Conservation (phyloP, 2,329 filamentous ascomycete genomes). For the Alternaria arborescens region DNA sequence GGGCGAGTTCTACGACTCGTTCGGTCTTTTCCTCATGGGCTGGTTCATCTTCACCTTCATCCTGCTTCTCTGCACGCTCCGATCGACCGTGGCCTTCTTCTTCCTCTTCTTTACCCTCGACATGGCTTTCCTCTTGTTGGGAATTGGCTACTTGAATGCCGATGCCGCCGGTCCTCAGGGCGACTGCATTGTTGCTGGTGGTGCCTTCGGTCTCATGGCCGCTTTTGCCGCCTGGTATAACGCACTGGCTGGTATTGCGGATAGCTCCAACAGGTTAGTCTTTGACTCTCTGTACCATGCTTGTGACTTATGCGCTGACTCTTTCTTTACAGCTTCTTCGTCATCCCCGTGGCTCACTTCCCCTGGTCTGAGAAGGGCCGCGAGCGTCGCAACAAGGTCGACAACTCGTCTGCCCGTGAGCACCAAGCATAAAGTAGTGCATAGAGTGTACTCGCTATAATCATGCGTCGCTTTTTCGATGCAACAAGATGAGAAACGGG, state of each 20-base stretch:
- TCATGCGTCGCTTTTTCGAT: not conserved
- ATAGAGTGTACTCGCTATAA: not conserved
- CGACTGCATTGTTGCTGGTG: conserved; percentile 60
- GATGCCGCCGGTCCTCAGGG: conserved; percentile 52
- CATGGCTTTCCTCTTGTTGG: conserved; percentile 66
- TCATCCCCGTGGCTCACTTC: conserved; percentile 92
- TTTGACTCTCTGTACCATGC: too few species aligned
- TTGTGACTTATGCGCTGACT: conserved; percentile 16
- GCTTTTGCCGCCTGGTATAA: conserved; percentile 66
- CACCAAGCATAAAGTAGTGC: conserved; percentile 9
- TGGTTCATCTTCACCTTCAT: conserved; percentile 69
- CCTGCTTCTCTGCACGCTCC: conserved; percentile 64
- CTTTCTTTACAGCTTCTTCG: conserved; percentile 76
- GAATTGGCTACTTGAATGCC: conserved; percentile 61
- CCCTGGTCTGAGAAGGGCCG: conserved; percentile 75
- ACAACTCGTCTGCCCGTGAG: conserved; percentile 50
- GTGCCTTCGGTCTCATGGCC: conserved; percentile 62
- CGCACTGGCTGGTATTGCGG: conserved; percentile 63
- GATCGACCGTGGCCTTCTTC: conserved; percentile 67
- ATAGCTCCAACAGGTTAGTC: conserved; percentile 59
- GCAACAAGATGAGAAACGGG: not conserved
- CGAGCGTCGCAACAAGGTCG: conserved; percentile 48
- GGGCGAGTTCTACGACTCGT: conserved; percentile 60
- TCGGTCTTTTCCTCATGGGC: conserved; percentile 67
- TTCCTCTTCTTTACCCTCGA: conserved; percentile 66